Base-by-base conservation (phyloP, 2,329 filamentous ascomycete genomes). In the Stemphylium vesicarium region DNA sequence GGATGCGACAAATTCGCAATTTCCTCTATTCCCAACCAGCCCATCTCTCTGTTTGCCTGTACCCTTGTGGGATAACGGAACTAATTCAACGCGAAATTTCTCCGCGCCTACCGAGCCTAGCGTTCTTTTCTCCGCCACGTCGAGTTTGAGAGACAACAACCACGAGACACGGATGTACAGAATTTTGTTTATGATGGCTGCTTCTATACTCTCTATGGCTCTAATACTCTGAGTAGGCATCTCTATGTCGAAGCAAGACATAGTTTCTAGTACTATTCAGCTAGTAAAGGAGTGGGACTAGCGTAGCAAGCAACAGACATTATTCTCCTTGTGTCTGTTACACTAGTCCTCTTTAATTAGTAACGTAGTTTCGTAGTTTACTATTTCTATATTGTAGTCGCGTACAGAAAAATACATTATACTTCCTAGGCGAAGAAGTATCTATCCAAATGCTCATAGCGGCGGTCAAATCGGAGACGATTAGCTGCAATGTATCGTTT, bases 391-490 rank as follows among this genome's bases (percentile, higher is more conserved):
- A 24, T 24, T 6, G 22, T 24, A 24, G 22, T 24, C 4, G 22
- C 22, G 22, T 24, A 8, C n/a, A 24, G 22, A 24, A 24, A 4
- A n/a, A n/a, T n/a, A 24, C 22, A 24, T 4, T 24, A 24, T 24
- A 24, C 22, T 24, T 24, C 22, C 7, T 5, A 24, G n/a, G n/a
- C n/a, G 22, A 63, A 61, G 22, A 63, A 61, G 57, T 61, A 63
- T 51, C 36, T 50, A 43, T 63, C 18, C 4, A 63, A 24, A 37
- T 62, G 37, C n/a, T 45, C 18, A 7, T 18, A 8, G 4, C 3
- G 11, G 16, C 16, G 10, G 35, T 51, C n/a, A 45, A 45, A 51
- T 45, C 18, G 32, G 26, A 77, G 43, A 53, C 66, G 4, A 2
- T 50, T 38, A 2, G 40, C 35, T 37, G 18, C 16, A 9, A 50